A percentile compares a stretch with the other conserved stretches of the same genome.
Evolutionary conservation across 225 moss, liverwort and hornwort species (phyloP).

Genomic region (Neckera pumila): DNA sequence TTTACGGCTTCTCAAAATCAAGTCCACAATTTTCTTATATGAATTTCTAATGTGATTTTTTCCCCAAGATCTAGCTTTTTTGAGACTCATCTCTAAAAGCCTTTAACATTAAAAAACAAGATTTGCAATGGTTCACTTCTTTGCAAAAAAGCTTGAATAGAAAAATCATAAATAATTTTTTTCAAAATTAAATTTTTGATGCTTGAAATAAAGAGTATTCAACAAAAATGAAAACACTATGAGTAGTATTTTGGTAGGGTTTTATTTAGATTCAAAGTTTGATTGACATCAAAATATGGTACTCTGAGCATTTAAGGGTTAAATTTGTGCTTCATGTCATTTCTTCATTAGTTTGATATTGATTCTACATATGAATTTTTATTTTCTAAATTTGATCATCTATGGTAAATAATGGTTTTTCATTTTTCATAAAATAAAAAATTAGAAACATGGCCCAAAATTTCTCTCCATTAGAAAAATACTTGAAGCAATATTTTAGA

Average conservation of each 20-base stretch:
- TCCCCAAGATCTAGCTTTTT: rapidly evolving
- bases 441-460: rapidly evolving
- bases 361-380: rapidly evolving
- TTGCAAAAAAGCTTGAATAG: neutral
- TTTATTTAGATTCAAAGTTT: neutral
- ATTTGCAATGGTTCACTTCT: neutral
- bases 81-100: neutral
- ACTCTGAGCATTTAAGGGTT: rapidly evolving
- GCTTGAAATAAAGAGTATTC: neutral
- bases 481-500: neutral
- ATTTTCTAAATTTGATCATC: neutral
- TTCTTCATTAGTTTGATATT: neutral
- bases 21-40: neutral
- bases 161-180: neutral
- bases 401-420: neutral
- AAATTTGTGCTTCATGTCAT: neutral
- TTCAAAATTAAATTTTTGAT: neutral
- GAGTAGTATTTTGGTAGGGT: too few species aligned
- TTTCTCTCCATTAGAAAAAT: neutral
- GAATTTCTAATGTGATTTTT: neutral
- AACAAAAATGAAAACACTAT: too few species aligned
- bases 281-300: rapidly evolving
- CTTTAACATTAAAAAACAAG: neutral
- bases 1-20: rapidly evolving
- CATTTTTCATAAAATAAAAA: neutral